Conservation (phyloP, 106 monocot genomes). For the Iris macrosiphon region DNA sequence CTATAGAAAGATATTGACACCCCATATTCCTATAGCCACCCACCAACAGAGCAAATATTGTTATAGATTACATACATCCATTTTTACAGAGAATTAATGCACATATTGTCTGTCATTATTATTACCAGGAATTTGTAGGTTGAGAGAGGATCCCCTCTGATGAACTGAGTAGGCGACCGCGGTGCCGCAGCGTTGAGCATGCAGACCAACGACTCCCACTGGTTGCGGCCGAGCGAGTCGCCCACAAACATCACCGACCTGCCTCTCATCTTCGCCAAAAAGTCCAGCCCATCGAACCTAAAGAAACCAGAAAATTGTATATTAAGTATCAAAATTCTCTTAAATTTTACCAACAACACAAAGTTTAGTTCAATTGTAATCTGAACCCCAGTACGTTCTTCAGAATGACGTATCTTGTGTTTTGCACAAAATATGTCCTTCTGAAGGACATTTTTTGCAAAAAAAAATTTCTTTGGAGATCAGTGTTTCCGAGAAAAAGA, state of each 20-base stretch:
- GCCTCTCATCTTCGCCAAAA: constrained; percentile 55
- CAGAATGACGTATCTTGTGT: too few species aligned
- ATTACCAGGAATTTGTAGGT: constrained; percentile 57
- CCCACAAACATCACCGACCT: constrained; percentile 78
- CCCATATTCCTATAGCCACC: constrained; percentile 65
- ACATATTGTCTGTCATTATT: too few species aligned
- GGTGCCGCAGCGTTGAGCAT: constrained; percentile 46
- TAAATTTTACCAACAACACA: too few species aligned
- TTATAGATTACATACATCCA: too few species aligned
- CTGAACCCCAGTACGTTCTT: too few species aligned
- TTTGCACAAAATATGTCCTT: too few species aligned
- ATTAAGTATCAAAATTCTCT: too few species aligned
- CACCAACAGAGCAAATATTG: neutral
- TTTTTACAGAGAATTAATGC: too few species aligned
- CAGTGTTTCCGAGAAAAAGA: too few species aligned
- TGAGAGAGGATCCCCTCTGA: constrained; percentile 52
- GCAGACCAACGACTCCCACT: constrained; percentile 75
- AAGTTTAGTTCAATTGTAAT: too few species aligned
- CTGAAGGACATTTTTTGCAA: too few species aligned
- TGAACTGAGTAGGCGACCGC: constrained; percentile 30
- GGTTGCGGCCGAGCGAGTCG: constrained; percentile 73
- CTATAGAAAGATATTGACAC: constrained; percentile 61
- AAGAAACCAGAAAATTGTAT: neutral
- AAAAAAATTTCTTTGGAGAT: too few species aligned
- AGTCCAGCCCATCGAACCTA: constrained; percentile 53